A percentile compares a stretch with the other conserved stretches of the same genome.
These are phyloP conservation scores for Gryganskiella cystojenkinii DNA, from an alignment of 192 early-diverging fungal genomes.

Conservation along the genomic window DNA sequence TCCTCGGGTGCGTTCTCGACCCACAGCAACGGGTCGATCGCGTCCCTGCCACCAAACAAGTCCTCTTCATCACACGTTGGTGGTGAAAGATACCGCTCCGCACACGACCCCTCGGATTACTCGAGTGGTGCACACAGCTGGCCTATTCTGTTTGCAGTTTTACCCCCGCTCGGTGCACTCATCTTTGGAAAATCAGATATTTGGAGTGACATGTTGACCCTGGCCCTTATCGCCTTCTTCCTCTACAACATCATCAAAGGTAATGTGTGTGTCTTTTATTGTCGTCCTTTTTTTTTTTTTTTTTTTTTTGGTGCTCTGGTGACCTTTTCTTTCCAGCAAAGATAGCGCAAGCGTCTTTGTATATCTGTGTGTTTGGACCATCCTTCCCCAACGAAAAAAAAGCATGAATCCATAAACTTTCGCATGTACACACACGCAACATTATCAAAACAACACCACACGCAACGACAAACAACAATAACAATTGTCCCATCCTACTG, in stretches of 20 bases:
- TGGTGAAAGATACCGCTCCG: conserved; percentile 13
- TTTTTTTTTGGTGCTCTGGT: not conserved
- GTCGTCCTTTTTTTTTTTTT: not conserved
- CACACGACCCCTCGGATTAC: conserved; percentile 49
- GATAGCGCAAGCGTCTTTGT: not conserved
- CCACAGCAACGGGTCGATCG: conserved; percentile 19
- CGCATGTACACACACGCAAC: no score
- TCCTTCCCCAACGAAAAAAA: no score
- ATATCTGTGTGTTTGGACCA: no score
- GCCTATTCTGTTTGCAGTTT: conserved; percentile 67
- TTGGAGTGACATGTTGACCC: conserved; percentile 68
- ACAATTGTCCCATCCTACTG: no score
- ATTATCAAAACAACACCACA: no score
- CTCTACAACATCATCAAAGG: conserved; percentile 72
- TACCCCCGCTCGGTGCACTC: conserved; percentile 66
- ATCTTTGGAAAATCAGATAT: conserved; percentile 68
- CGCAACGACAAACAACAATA: no score
- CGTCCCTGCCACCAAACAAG: conserved; percentile 9
- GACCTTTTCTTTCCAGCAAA: not conserved
- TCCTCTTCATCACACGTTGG: not conserved
- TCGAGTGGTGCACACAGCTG: conserved; percentile 61
- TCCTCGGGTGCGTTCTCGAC: not conserved
- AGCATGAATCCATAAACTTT: no score
- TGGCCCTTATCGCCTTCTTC: conserved; percentile 66
- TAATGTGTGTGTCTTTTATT: conserved; percentile 17